Base-by-base conservation (phyloP, 1,139 yeast species). In the Pichia sp. region DNA sequence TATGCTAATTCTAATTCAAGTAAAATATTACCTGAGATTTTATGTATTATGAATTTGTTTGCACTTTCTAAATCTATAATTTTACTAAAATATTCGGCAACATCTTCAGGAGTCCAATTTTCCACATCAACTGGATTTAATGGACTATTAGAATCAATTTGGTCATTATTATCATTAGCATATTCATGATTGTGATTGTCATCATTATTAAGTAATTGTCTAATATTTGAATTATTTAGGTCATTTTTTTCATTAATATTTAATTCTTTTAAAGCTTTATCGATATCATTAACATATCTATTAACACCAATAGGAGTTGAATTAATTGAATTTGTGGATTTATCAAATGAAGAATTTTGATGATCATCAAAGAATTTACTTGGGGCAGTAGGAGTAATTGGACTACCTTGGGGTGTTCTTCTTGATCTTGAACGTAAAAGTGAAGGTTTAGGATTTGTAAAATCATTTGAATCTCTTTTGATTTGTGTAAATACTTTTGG, bases 61-160 rank as follows among this genome's bases (percentile, higher is more conserved):
- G 95, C 82, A 12, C 86, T 77, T 26, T 72, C 77, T 42, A 74
- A 64, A 55, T 86, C 95, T 58, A 87, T 87, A 33, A 80, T 67
- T 24, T 73, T 72, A 4, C 79, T 74, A 58, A 92, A 87, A 63
- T 87, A 87, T 8, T 81, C 74, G 1, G 86, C 73, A 2, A 94
- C 97, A 55, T 92, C 90, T 46, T 76, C 76, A 0, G 97, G 95
- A 1, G 87, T 69, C 99, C 99, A 92, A n/a, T 65, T 59, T 32
- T 63, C 62, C 2, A 80, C 85, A 40, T 70, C 67, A 45, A 75
- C 68, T 10, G 41, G 29, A 30, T 34, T 25, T 37, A 78, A 60
- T 39, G 62, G 40, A 6, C 35, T 4, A 4, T 53, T 56, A 20
- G 45, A n/a, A 25, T 38, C 16, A 16, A 16, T 16, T 16, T 16